Conservation (phyloP, 257 asterid species). For the Primulina eburnea region DNA sequence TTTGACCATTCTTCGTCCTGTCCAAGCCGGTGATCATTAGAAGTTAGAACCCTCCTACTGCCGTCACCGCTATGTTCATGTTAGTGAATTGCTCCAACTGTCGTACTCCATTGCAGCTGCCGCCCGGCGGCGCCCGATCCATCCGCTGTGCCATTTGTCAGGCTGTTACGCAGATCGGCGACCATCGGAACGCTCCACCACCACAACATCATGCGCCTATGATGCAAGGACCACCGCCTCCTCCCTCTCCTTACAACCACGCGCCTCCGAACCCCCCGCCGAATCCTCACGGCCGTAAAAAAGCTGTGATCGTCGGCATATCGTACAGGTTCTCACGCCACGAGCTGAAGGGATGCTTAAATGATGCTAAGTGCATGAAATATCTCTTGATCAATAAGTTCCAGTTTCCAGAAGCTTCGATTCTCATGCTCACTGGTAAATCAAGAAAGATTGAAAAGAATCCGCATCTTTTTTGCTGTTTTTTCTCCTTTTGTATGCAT, state of each 20-base stretch:
- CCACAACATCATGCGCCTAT: slow-evolving; percentile 26
- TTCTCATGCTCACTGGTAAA: slow-evolving; percentile 86
- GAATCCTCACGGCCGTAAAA: slow-evolving; percentile 74
- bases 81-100: slow-evolving; percentile 73
- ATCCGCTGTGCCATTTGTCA: slow-evolving; percentile 89
- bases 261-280: slow-evolving; percentile 77
- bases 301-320: slow-evolving; percentile 89
- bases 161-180: slow-evolving; percentile 65
- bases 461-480: background rate
- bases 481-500: background rate
- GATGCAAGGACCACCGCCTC: slow-evolving; percentile 31
- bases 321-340: slow-evolving; percentile 71
- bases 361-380: slow-evolving; percentile 95
- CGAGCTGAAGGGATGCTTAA: slow-evolving; percentile 91
- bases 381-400: slow-evolving; percentile 70
- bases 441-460: slow-evolving; percentile 3
- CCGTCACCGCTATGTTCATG: slow-evolving; percentile 45
- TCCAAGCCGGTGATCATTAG: background rate
- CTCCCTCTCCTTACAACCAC: slow-evolving; percentile 60
- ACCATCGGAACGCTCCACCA: slow-evolving; percentile 57
- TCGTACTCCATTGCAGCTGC: slow-evolving; percentile 71
- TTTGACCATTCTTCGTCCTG: background rate
- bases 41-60: background rate
- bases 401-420: slow-evolving; percentile 80
- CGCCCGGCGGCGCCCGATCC: slow-evolving; percentile 83